Conservation (phyloP, 352 stramenopile genomes). For the Plasmopara viticola region DNA sequence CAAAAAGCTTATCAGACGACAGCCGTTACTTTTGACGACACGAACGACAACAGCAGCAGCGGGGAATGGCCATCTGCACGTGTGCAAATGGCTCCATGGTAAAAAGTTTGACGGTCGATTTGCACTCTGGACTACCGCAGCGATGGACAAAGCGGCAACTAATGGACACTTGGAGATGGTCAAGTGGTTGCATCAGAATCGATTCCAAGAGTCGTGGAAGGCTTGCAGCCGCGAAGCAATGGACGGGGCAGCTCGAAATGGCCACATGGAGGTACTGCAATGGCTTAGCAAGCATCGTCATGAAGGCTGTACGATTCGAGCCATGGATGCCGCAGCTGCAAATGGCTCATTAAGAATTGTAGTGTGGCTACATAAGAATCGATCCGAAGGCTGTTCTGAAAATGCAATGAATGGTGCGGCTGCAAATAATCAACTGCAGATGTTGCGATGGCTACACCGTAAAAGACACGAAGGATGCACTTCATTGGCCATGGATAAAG, state of each 20-base stretch:
- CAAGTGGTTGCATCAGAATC: constrained; percentile 27
- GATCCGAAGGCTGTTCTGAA: constrained; percentile 17
- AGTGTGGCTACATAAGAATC: constrained; percentile 25
- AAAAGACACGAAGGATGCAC: constrained; percentile 22
- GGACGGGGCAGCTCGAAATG: constrained; percentile 26
- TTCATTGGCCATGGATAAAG: constrained; percentile 20
- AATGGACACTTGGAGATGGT: constrained; percentile 23
- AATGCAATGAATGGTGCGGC: constrained; percentile 22
- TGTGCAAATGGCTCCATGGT: constrained; percentile 25
- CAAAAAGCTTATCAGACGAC: constrained; percentile 8
- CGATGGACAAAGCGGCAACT: constrained; percentile 25
- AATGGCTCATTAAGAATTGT: constrained; percentile 24
- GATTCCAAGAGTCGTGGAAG: constrained; percentile 13
- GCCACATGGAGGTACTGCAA: constrained; percentile 26
- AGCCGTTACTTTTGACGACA: constrained; percentile 25
- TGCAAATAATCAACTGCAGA: constrained; percentile 17
- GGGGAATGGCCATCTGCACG: constrained; percentile 19
- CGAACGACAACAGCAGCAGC: constrained; percentile 22
- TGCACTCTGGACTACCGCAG: constrained; percentile 23
- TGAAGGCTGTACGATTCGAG: constrained; percentile 23
- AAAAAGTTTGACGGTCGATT: constrained; percentile 21
- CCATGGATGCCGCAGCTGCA: constrained; percentile 23
- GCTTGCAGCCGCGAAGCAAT: constrained; percentile 34
- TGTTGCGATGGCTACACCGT: constrained; percentile 18
- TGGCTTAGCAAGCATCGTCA: constrained; percentile 27